These are phyloP conservation scores for Yamadazyma buinensis DNA, from an alignment of 1,139 yeast species.

Conservation along the genomic window DNA sequence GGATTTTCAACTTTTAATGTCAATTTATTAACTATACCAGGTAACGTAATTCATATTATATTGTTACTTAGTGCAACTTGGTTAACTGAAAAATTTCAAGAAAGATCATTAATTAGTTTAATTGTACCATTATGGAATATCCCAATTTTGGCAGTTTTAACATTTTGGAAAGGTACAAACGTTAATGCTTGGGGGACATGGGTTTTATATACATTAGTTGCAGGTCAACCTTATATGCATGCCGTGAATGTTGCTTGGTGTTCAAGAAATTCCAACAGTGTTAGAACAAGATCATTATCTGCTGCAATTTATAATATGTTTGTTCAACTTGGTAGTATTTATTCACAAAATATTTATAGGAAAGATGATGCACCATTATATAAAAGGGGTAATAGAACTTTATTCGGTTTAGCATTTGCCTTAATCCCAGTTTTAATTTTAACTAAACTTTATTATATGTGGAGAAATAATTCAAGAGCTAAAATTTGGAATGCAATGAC, in stretches of 20 bases:
- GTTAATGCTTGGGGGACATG: constrained; percentile 51
- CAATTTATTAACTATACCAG: constrained; percentile 54
- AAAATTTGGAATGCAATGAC: constrained; percentile 46
- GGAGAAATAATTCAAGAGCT: constrained; percentile 44
- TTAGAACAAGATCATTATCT: constrained; percentile 55
- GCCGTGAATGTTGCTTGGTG: constrained; percentile 60
- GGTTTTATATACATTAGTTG: constrained; percentile 40
- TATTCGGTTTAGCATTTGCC: constrained; percentile 16
- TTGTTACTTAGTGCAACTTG: constrained; percentile 36
- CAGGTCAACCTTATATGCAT: constrained; percentile 49
- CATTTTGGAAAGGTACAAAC: constrained; percentile 51
- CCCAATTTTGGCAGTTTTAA: constrained; percentile 37
- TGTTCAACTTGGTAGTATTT: constrained; percentile 53
- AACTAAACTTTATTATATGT: constrained; percentile 38
- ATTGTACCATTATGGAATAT: constrained; percentile 35
- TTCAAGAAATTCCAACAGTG: constrained; percentile 57
- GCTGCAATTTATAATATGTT: constrained; percentile 62
- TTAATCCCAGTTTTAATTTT: constrained; percentile 18
- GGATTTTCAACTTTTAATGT: constrained; percentile 57
- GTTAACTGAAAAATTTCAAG: constrained; percentile 36
- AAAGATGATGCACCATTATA: constrained; percentile 56
- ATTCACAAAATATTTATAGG: constrained; percentile 53
- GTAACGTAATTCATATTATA: constrained; percentile 33
- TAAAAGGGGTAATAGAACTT: constrained; percentile 45
- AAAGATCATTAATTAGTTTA: constrained; percentile 30